Evolutionary conservation across 768 basidiomycete species (phyloP), one percentile per base, ranked within the genome.

Genomic region (Amanita fuliginea): DNA sequence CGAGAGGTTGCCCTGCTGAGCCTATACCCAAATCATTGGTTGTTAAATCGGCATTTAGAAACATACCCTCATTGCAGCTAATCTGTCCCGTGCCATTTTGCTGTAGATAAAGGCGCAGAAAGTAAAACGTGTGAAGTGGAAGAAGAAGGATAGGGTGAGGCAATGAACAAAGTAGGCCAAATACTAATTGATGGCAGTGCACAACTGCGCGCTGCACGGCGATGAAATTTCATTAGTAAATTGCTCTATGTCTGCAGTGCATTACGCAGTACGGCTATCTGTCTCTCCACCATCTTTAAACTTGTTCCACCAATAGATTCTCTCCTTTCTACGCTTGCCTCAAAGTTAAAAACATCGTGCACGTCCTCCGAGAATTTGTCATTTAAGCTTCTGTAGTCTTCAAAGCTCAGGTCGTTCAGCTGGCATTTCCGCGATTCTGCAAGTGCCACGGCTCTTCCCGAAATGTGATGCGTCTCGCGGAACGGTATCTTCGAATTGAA

Each of bases 391-490:
- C 86, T 78, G 70, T 80, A 94, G 64, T 99, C 91, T 32, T 80
- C 68, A 44, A 93, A 70, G 1, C 81, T 74, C 53, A 99, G 75
- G 45, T 87, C 80, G 54, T 89, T 82, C 36, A 99, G 73, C 58
- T 89, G 86, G 57, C 86, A 83, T 52, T 77, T 74, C 30, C 80
- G 78, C 37, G 82, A 71, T 64, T 99, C 96, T 0, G 95, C 95
- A 34, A 97, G 74, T 1, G 95, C 93, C 41, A 99, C 95, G 16
- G 95, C 93, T 11, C 91, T 83, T 3, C 96, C 96, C 3, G 96
- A 97, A 56, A 99, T 81, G 64, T 99, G 96, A 62, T 99, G 96
- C 1, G 96, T 99, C 67, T 97, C 92, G 39, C 96, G 84, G 80
- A 99, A 98, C 6, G 96, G 96, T 37, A 93, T 88, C 94, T 96